A percentile compares a stretch with the other conserved stretches of the same genome.
Evolutionary conservation across 1,139 yeast species (phyloP).

Genomic region (Protomyces pachydermus): DNA sequence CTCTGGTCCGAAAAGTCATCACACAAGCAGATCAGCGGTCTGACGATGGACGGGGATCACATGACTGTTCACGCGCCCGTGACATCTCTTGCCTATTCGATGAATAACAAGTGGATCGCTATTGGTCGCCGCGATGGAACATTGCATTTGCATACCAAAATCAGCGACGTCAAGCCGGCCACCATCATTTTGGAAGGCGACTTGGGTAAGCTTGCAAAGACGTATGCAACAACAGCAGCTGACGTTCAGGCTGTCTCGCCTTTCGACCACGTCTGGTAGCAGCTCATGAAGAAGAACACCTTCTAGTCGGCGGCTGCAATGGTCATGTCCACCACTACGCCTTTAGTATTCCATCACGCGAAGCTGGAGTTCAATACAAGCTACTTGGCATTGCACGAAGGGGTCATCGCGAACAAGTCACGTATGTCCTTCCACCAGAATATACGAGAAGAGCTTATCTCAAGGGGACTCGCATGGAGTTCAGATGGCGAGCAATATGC

Average conservation of each 20-base stretch:
- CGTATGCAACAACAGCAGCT: not conserved
- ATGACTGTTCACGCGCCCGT: constrained; percentile 36
- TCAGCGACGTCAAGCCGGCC: not conserved
- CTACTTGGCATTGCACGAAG: not conserved
- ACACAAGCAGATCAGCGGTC: constrained; percentile 35
- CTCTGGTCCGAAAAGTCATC: constrained; percentile 54
- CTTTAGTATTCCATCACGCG: not conserved
- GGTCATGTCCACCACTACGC: constrained; percentile 10
- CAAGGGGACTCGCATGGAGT: constrained; percentile 29
- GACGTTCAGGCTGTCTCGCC: not conserved
- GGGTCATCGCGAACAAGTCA: constrained; percentile 13
- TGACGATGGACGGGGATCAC: not conserved
- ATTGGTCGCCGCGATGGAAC: constrained; percentile 58
- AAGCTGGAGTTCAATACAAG: not conserved
- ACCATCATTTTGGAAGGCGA: constrained; percentile 1
- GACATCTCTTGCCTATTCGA: constrained; percentile 54
- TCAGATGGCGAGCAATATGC: constrained; percentile 27
- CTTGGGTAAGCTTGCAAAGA: not conserved
- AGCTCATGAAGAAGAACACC: not conserved
- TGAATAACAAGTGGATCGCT: constrained; percentile 46
- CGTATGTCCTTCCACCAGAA: not conserved
- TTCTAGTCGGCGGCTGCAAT: constrained; percentile 20
- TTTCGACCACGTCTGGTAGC: constrained; percentile 1
- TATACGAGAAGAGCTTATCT: not conserved
- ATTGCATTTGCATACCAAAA: constrained; percentile 41